Base-by-base conservation (phyloP, 208 protist species). In the Wallacemonas collosoma region DNA sequence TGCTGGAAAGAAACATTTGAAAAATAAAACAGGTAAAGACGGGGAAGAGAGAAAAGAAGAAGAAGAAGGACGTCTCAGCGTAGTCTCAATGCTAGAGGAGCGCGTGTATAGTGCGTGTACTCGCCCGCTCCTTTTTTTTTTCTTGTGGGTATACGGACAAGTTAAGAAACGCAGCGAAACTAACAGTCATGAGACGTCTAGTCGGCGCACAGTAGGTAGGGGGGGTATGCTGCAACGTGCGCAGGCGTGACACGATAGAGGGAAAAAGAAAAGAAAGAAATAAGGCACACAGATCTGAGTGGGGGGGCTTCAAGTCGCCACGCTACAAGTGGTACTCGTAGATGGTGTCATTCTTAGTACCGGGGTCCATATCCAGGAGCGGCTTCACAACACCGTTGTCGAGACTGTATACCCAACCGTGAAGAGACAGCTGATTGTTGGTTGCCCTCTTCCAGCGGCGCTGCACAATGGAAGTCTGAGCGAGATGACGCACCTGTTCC, bases 331-430 rank as follows among this genome's bases (percentile, higher is more conserved):
- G 56, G 56, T 62, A 62, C 56, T 62, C 56, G 36, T 62, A 17
- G 56, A 62, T 62, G 35, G 56, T 43, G 15, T 38, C 56, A 1
- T 62, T 62, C 56, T 48, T 62, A 38, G 36, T 62, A 38, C 56
- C 62, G 7, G 44, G 41, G 17, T 44, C 62, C 17, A 87, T 53
- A 44, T 70, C 62, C 15, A 87, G 51, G 0, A 83, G 56, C 36
- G 79, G 79, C 57, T 73, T 68, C 15, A 88, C 54, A 2, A 77
- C 2, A 9, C 83, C 83, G 50, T 83, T 69, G 12, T 61, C 48
- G 4, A 88, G 68, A 12, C 71, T 75, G 62, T 82, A 82, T 38
- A 82, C 69, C 75, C 79, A 85, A 14, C 79, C 83, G 71, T 85
- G 79, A 36, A 88, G 50, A 50, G 75, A 36, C 36, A 58, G 60